Conservation (phyloP, 164 flowering plant genomes). For the Piper betle region DNA sequence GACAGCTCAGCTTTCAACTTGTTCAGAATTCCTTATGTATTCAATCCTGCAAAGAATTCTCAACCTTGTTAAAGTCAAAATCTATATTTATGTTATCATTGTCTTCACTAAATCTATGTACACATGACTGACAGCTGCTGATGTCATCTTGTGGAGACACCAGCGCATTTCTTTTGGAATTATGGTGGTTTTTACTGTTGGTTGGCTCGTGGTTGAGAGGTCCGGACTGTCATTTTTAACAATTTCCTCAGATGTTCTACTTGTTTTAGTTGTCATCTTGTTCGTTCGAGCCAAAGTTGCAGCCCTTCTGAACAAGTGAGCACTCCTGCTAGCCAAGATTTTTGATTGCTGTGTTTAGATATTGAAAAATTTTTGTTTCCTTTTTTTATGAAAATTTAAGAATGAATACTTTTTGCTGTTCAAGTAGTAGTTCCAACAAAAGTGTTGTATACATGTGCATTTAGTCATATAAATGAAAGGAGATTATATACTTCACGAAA, state of each 20-base stretch:
- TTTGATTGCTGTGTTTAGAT: not conserved
- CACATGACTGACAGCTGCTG: constrained; percentile 46
- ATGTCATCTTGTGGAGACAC: constrained; percentile 71
- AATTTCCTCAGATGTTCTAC: constrained; percentile 68
- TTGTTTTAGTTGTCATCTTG: constrained; percentile 47
- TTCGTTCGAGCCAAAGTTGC: constrained; percentile 72
- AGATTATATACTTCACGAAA: no score
- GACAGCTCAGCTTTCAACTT: no score
- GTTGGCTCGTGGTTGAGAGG: constrained; percentile 69
- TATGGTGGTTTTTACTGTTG: constrained; percentile 57
- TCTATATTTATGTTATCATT: not conserved
- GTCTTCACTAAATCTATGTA: not conserved
- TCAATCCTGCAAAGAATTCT: no score
- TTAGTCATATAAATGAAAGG: no score
- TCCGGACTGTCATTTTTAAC: constrained; percentile 75
- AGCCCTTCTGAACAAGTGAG: constrained; percentile 45
- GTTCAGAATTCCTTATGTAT: no score
- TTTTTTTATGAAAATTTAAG: no score
- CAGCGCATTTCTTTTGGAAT: constrained; percentile 51
- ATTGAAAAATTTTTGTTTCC: not conserved
- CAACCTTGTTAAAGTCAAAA: not conserved
- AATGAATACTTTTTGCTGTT: no score
- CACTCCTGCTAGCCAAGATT: not conserved
- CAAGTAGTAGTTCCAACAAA: no score
- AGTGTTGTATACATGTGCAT: no score